Conservation (phyloP, 2,329 filamentous ascomycete genomes). For the Cercospora sesami region DNA sequence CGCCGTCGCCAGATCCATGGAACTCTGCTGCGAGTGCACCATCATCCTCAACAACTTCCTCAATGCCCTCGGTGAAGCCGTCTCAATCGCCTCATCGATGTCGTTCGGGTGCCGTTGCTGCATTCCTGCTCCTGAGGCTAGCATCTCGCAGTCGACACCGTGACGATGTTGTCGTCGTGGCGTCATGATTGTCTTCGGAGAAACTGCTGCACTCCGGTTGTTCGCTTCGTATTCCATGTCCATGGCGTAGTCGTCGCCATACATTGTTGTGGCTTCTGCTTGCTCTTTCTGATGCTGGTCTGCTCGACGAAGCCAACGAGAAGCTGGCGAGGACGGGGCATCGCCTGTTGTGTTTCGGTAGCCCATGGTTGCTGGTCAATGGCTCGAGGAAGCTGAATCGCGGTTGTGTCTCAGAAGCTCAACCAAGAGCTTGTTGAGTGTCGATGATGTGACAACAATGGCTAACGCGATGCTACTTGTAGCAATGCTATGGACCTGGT, state of each 20-base stretch:
- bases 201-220: neutral
- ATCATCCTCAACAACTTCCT: conserved; percentile 18
- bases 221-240: conserved; percentile 7
- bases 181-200: neutral
- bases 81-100: conserved; percentile 16
- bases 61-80: conserved; percentile 12
- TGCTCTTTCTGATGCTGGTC: conserved; percentile 11
- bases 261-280: neutral
- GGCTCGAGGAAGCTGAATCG: neutral
- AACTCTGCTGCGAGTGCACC: conserved; percentile 17
- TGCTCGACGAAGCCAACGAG: conserved; percentile 8
- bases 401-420: neutral
- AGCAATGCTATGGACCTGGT: neutral
- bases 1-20: conserved; percentile 10
- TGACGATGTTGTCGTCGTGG: neutral
- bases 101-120: neutral
- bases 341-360: neutral
- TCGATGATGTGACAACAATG: neutral
- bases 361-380: neutral
- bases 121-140: neutral
- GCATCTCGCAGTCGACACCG: conserved; percentile 8
- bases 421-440: neutral
- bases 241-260: neutral
- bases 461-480: neutral
- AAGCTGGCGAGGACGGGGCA: conserved; percentile 12